Percentiles rank a stretch among this genome's conserved stretches.
phyloP scores from a whole-genome alignment of 2,329 filamentous ascomycete genomes.

The Penicillium polonicum region DNA sequence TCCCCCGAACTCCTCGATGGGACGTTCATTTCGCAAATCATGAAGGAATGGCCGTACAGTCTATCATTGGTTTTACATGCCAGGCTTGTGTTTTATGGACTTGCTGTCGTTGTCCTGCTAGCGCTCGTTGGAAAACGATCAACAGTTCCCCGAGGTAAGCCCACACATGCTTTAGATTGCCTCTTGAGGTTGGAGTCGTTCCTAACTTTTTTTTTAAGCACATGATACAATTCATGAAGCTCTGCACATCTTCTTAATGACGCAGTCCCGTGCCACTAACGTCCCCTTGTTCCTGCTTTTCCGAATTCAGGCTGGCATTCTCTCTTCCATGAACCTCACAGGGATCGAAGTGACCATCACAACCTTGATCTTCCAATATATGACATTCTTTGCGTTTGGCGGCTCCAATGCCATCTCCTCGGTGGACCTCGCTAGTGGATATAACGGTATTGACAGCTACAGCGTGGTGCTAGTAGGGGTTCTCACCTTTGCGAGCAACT shows the following conservation, averaged over 20 bases:
- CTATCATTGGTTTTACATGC: slow-evolving; percentile 51
- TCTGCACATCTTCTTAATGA: slow-evolving; percentile 75
- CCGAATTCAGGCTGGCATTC: slow-evolving; percentile 58
- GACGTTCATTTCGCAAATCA: slow-evolving; percentile 32
- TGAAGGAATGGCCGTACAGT: slow-evolving; percentile 41
- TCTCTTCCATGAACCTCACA: slow-evolving; percentile 43
- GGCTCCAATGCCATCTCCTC: slow-evolving; percentile 93
- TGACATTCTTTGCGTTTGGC: slow-evolving; percentile 84
- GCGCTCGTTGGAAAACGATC: slow-evolving; percentile 19
- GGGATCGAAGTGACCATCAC: slow-evolving; percentile 65
- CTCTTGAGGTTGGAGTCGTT: background rate
- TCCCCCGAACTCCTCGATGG: slow-evolving; percentile 72
- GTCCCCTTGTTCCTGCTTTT: slow-evolving; percentile 81
- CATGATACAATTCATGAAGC: slow-evolving; percentile 57
- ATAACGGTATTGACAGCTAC: slow-evolving; percentile 85
- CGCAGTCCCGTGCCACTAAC: slow-evolving; percentile 81
- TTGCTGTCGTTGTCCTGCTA: slow-evolving; percentile 37
- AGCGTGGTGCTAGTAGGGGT: slow-evolving; percentile 76
- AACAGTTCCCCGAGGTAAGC: slow-evolving; percentile 19
- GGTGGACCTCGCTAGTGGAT: slow-evolving; percentile 90
- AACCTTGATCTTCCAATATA: slow-evolving; percentile 73
- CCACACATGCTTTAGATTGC: background rate
- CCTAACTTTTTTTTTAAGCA: slow-evolving; percentile 21
- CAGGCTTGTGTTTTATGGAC: slow-evolving; percentile 51
- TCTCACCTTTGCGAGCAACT: slow-evolving; percentile 85